Percentiles rank a stretch among this genome's conserved stretches.
phyloP scores from a whole-genome alignment of 2,329 filamentous ascomycete species.

The Bimuria novae-zelandiae region DNA sequence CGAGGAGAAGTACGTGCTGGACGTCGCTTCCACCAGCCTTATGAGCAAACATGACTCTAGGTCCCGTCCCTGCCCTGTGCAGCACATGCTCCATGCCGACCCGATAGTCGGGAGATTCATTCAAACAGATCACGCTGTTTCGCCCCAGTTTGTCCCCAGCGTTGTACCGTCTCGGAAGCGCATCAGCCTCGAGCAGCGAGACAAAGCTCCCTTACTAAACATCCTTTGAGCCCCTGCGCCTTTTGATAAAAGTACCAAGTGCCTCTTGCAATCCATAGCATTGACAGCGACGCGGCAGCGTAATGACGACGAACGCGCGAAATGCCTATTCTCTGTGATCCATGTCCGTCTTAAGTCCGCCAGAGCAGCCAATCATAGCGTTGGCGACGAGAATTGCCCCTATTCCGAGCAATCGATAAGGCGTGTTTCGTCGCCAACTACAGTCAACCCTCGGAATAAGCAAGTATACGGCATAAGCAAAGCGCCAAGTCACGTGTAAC shows the following conservation, averaged over 20 bases:
- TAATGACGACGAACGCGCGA: constrained; percentile 30
- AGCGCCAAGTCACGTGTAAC: too few relatives aligned
- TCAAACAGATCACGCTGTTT: constrained; percentile 19
- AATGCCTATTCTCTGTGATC: constrained; percentile 21
- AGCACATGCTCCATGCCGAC: constrained; percentile 13
- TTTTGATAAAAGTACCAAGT: too few relatives aligned
- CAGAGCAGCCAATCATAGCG: constrained; percentile 16
- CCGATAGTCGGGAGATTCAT: constrained; percentile 19
- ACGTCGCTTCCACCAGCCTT: neutral
- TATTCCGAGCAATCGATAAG: constrained; percentile 28
- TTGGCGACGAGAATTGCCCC: constrained; percentile 10
- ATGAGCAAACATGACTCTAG: constrained; percentile 17
- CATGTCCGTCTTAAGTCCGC: constrained; percentile 33
- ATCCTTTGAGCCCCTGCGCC: neutral
- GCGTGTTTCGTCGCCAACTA: too few relatives aligned
- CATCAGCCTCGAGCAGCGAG: constrained; percentile 4
- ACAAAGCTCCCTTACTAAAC: constrained; percentile 10
- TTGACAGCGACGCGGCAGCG: constrained; percentile 14
- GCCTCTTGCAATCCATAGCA: too few relatives aligned
- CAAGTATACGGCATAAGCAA: too few relatives aligned
- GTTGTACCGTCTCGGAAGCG: constrained; percentile 16
- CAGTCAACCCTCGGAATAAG: too few relatives aligned
- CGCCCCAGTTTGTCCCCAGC: neutral
- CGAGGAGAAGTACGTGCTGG: neutral
- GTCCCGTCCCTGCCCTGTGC: constrained; percentile 13